Percentiles rank a stretch among this genome's conserved stretches.
Conservation (phyloP, 176 grass and related monocot genomes). For the bread wheat (Triticum aestivum) region DNA sequence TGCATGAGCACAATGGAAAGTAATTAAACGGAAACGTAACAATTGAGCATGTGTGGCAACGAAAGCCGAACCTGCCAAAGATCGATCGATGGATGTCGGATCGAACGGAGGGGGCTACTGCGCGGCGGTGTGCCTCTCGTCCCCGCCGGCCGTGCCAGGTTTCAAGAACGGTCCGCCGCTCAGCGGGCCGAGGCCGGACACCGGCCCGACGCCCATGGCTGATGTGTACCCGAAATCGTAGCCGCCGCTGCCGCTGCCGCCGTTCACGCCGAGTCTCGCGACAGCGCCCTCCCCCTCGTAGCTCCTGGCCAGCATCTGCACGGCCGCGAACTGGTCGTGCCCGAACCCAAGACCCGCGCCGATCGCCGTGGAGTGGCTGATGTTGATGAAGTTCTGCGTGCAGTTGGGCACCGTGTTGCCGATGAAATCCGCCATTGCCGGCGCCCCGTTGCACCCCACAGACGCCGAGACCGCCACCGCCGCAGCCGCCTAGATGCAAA, state of each 20-base stretch:
- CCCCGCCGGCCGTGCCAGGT: conserved; percentile 49
- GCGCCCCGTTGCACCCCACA: conserved; percentile 16
- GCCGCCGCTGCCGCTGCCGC: background rate
- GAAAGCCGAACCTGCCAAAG: conserved; percentile 26
- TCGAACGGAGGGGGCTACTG: conserved; percentile 24
- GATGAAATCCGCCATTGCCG: conserved; percentile 43
- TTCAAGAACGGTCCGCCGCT: conserved; percentile 55
- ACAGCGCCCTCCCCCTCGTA: conserved; percentile 46
- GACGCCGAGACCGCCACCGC: conserved; percentile 33
- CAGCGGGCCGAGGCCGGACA: conserved; percentile 40
- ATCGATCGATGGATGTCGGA: background rate
- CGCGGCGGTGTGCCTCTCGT: conserved; percentile 46
- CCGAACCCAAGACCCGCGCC: conserved; percentile 38
- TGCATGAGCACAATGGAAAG: background rate
- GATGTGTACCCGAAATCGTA: conserved; percentile 56
- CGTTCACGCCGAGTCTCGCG: conserved; percentile 37
- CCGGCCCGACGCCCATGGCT: conserved; percentile 33
- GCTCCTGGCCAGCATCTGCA: conserved; percentile 49
- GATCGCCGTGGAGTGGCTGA: conserved; percentile 29
- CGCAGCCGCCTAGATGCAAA: conserved; percentile 28
- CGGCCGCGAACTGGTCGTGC: conserved; percentile 52
- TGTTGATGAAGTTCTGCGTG: conserved; percentile 46
- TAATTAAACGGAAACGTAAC: background rate
- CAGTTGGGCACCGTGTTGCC: conserved; percentile 36
- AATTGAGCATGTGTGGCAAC: background rate